Evolutionary conservation across 2,329 filamentous ascomycete genomes (phyloP).

Genomic region (Boeremia lycopersici): DNA sequence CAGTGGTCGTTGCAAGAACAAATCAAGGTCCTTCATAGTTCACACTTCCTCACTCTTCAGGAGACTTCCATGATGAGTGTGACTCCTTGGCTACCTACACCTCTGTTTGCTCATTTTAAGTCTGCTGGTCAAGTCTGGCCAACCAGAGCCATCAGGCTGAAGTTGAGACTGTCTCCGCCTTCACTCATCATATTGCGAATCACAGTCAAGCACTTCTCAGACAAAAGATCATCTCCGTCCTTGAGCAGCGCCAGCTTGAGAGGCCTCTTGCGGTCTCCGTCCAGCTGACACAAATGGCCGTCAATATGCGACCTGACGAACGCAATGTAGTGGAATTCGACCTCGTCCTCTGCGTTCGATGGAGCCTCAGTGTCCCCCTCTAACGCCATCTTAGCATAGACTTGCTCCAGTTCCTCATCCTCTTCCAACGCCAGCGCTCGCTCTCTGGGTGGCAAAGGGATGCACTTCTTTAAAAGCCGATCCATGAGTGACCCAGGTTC

Average conservation of each 20-base stretch:
- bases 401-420: conserved; percentile 30
- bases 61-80: conserved; percentile 53
- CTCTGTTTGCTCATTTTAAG: background rate
- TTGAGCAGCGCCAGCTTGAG: conserved; percentile 35
- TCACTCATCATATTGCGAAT: conserved; percentile 29
- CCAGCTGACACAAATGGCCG: conserved; percentile 36
- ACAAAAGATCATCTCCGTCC: conserved; percentile 31
- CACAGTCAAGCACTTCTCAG: conserved; percentile 24
- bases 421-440: conserved; percentile 25
- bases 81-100: conserved; percentile 62
- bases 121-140: background rate
- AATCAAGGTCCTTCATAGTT: conserved; percentile 61
- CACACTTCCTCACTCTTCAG: conserved; percentile 56
- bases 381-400: conserved; percentile 28
- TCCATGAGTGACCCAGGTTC: conserved; percentile 20
- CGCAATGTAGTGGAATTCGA: conserved; percentile 44
- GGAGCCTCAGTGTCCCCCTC: conserved; percentile 38
- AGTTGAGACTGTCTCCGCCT: conserved; percentile 28
- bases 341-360: conserved; percentile 37
- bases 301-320: conserved; percentile 34
- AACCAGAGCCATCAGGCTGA: conserved; percentile 40
- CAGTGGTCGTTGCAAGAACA: conserved; percentile 53
- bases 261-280: conserved; percentile 40
- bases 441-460: conserved; percentile 18
- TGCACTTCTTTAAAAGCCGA: conserved; percentile 16